Conservation (phyloP, 345 rosid genomes). For the Ricinus communis region DNA sequence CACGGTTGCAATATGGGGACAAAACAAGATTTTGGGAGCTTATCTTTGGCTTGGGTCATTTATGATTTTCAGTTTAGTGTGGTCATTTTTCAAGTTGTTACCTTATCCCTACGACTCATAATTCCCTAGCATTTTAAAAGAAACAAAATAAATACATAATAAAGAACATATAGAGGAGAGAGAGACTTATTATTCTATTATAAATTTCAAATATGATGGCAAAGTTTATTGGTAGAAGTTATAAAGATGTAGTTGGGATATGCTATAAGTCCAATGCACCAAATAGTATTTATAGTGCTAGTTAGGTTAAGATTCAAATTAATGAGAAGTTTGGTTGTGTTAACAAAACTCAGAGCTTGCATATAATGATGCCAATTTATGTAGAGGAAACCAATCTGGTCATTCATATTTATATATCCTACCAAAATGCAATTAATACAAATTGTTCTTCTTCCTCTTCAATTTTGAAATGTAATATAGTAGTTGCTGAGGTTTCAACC, state of each 20-base stretch:
- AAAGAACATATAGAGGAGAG: too few species aligned
- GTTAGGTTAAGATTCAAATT: neutral
- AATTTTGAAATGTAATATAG: neutral
- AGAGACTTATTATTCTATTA: too few species aligned
- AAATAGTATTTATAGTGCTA: neutral
- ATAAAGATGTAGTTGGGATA: constrained; percentile 3
- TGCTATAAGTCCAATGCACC: constrained; percentile 12
- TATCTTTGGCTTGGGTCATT: neutral
- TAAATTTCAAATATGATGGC: too few species aligned
- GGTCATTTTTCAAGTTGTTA: constrained; percentile 1
- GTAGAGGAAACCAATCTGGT: neutral
- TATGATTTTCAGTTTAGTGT: neutral
- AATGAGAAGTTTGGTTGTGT: constrained; percentile 3
- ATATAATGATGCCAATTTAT: neutral
- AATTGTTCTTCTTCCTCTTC: neutral
- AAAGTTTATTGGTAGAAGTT: too few species aligned
- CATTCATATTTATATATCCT: neutral
- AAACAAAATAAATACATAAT: neutral
- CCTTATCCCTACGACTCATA: neutral
- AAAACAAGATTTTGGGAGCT: neutral
- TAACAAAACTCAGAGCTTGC: neutral
- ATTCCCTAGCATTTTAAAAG: neutral
- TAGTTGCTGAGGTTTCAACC: neutral
- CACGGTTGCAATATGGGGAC: constrained; percentile 1
- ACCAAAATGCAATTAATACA: neutral